Evolutionary conservation across 495 filamentous ascomycete species (phyloP).

Genomic region (Evernia prunastri): DNA sequence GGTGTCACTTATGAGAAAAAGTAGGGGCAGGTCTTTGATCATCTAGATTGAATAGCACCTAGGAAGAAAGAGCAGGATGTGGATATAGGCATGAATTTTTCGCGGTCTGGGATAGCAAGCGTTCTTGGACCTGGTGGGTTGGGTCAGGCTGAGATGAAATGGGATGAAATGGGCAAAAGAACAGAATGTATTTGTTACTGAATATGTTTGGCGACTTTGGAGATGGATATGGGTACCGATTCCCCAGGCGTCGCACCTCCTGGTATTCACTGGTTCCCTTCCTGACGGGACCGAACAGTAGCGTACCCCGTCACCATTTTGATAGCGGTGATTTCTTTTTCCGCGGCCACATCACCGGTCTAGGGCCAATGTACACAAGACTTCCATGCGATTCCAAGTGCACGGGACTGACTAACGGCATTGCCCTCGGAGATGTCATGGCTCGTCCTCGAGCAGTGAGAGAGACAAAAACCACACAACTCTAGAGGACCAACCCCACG

Average conservation of each 20-base stretch:
- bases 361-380: too few species aligned
- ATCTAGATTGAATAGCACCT: neutral
- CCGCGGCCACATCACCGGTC: too few species aligned
- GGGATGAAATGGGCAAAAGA: neutral
- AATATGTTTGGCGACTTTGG: neutral
- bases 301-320: neutral
- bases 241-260: neutral
- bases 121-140: neutral
- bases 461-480: too few species aligned
- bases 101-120: neutral
- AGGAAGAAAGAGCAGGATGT: neutral
- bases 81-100: neutral
- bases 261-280: neutral
- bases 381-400: too few species aligned
- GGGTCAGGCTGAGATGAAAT: neutral
- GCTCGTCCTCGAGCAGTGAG: too few species aligned
- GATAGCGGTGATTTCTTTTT: neutral
- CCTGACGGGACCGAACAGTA: neutral
- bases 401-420: too few species aligned
- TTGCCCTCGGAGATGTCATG: too few species aligned
- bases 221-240: neutral
- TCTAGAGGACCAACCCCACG: too few species aligned
- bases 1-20: slow-evolving; percentile 35
- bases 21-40: neutral
- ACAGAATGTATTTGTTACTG: neutral